These are phyloP conservation scores for Castanospermum australe DNA, from an alignment of 306 rosid genomes.

Conservation along the genomic window DNA sequence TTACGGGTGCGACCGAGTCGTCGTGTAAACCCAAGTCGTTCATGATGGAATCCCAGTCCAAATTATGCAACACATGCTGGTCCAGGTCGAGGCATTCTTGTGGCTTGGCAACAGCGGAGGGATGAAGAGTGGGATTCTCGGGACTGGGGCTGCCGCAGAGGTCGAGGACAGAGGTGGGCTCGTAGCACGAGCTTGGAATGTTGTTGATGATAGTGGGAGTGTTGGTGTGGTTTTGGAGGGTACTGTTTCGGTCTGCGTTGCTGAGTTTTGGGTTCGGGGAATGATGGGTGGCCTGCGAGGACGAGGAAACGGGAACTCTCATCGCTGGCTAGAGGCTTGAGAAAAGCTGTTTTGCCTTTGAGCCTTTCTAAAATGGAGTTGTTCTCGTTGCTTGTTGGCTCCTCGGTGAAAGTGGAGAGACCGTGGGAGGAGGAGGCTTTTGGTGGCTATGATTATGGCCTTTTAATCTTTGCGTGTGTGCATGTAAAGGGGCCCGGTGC, in stretches of 20 bases:
- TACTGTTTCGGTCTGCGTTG: background rate
- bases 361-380: slow-evolving; percentile 29
- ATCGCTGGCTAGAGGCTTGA: slow-evolving; percentile 35
- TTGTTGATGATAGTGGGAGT: background rate
- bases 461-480: slow-evolving; percentile 73
- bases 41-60: slow-evolving; percentile 88
- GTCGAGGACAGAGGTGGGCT: slow-evolving; percentile 88
- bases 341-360: slow-evolving; percentile 29
- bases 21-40: slow-evolving; percentile 73
- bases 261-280: slow-evolving; percentile 33
- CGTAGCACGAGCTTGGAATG: slow-evolving; percentile 42
- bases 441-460: slow-evolving; percentile 50
- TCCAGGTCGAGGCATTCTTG: slow-evolving; percentile 55
- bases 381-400: slow-evolving; percentile 13
- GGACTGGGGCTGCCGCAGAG: slow-evolving; percentile 87
- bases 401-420: slow-evolving; percentile 25
- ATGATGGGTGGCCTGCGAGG: slow-evolving; percentile 40
- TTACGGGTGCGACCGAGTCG: slow-evolving; percentile 43
- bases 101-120: slow-evolving; percentile 26
- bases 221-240: background rate
- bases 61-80: slow-evolving; percentile 62
- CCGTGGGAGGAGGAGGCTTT: slow-evolving; percentile 48
- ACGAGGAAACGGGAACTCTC: slow-evolving; percentile 70
- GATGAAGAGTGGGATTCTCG: slow-evolving; percentile 21
- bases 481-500: slow-evolving; percentile 30